Evolutionary conservation across 2,329 filamentous ascomycete species (phyloP).

Genomic region (Aspergillus puulaauensis): DNA sequence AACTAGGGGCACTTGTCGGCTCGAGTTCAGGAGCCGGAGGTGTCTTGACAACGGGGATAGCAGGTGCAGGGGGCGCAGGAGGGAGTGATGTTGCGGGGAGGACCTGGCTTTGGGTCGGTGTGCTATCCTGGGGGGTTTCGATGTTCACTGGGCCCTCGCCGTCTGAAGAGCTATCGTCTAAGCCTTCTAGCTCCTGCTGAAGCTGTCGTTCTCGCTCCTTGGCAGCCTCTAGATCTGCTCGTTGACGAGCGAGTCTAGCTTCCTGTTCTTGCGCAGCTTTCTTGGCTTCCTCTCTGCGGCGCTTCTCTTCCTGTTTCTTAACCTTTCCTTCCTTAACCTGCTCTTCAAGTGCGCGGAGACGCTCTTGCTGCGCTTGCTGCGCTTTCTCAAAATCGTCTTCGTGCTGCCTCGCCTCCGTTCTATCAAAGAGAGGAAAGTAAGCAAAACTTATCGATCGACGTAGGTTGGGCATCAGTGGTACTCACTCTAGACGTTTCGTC

Average conservation of each 20-base stretch:
- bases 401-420: conserved; percentile 70
- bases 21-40: conserved; percentile 34
- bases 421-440: conserved; percentile 40
- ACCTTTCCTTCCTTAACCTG: conserved; percentile 91
- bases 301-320: conserved; percentile 95
- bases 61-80: conserved; percentile 18
- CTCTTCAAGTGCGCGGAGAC: conserved; percentile 86
- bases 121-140: conserved; percentile 61
- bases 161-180: conserved; percentile 75
- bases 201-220: conserved; percentile 87
- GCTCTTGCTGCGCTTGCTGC: conserved; percentile 75
- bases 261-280: conserved; percentile 89
- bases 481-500: conserved; percentile 79
- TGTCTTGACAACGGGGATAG: conserved; percentile 7
- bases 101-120: conserved; percentile 58
- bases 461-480: conserved; percentile 28
- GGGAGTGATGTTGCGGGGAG: conserved; percentile 40
- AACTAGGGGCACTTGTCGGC: conserved; percentile 54
- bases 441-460: neutral
- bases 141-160: conserved; percentile 76
- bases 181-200: conserved; percentile 78
- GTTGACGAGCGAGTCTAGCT: conserved; percentile 74
- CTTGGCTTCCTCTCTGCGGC: conserved; percentile 81
- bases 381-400: conserved; percentile 80
- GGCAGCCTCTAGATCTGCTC: conserved; percentile 88